Conservation (phyloP, 2,329 filamentous ascomycete genomes). For the Diaporthe amygdali region DNA sequence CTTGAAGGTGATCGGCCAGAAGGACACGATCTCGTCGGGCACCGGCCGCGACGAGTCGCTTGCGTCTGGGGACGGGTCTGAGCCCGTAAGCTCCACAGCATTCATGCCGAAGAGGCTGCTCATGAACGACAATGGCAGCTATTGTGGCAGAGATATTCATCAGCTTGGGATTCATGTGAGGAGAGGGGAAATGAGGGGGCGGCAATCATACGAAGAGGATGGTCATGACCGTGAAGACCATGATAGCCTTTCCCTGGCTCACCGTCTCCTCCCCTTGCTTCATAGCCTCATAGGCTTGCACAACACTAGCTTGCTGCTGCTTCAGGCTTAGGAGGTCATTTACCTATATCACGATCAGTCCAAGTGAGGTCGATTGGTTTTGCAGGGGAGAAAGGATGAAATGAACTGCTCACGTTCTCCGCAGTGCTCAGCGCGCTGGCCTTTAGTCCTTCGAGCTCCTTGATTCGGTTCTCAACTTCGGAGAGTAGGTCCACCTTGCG, state of each 20-base stretch:
- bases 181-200: too few species aligned
- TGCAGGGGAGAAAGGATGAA: not conserved
- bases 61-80: not conserved
- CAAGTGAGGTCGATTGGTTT: not conserved
- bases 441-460: conserved; percentile 39
- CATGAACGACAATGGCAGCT: conserved; percentile 44
- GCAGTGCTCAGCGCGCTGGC: conserved; percentile 38
- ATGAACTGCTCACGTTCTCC: conserved; percentile 33
- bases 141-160: not conserved
- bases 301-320: conserved; percentile 45
- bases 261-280: conserved; percentile 1
- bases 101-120: conserved; percentile 46
- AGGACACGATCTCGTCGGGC: conserved; percentile 16
- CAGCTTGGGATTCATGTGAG: not conserved
- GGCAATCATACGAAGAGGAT: conserved; percentile 30
- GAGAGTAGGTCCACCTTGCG: conserved; percentile 35
- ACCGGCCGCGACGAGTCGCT: not conserved
- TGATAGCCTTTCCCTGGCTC: conserved; percentile 15
- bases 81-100: conserved; percentile 29
- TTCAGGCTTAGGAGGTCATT: conserved; percentile 47
- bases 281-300: conserved; percentile 15
- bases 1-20: conserved; percentile 21
- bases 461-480: conserved; percentile 35
- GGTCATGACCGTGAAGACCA: conserved; percentile 25
- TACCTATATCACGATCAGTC: conserved; percentile 31